phyloP scores from a whole-genome alignment of 2,329 filamentous ascomycete genomes.

The Calonectria hawksworthii region DNA sequence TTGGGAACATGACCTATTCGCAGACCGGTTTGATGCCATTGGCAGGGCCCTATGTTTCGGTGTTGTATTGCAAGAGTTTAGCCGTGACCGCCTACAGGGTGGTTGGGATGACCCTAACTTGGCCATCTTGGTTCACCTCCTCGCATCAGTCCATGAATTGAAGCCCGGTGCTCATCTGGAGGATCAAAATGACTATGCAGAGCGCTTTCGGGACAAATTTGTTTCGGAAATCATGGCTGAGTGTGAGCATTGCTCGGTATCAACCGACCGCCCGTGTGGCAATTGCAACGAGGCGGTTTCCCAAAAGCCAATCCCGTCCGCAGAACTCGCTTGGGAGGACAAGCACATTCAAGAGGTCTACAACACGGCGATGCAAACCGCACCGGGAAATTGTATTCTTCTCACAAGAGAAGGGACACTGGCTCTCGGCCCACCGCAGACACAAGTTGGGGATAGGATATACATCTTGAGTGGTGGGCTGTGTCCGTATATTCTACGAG shows the following conservation, averaged over 20 bases:
- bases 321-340: slow-evolving; percentile 13
- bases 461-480: slow-evolving; percentile 35
- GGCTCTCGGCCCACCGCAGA: slow-evolving; percentile 30
- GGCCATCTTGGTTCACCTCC: slow-evolving; percentile 27
- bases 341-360: not conserved
- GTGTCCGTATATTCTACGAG: slow-evolving; percentile 35
- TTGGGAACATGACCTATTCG: slow-evolving; percentile 9
- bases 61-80: slow-evolving; percentile 13
- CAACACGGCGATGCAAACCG: slow-evolving; percentile 25
- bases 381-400: slow-evolving; percentile 29
- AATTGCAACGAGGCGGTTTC: not conserved
- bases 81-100: slow-evolving; percentile 8
- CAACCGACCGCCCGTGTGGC: slow-evolving; percentile 10
- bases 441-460: slow-evolving; percentile 24
- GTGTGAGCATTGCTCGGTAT: slow-evolving; percentile 16
- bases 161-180: not conserved
- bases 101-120: slow-evolving; percentile 26
- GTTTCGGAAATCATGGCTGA: slow-evolving; percentile 9
- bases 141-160: not conserved
- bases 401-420: slow-evolving; percentile 25
- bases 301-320: slow-evolving; percentile 6
- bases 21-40: slow-evolving; percentile 1
- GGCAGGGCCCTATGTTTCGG: slow-evolving; percentile 34
- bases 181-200: not conserved
- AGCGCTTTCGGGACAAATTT: slow-evolving; percentile 17